Percentiles rank a stretch among this genome's conserved stretches.
These are phyloP conservation scores for Mycena capillaripes DNA, from an alignment of 768 basidiomycete genomes.

Conservation along the genomic window DNA sequence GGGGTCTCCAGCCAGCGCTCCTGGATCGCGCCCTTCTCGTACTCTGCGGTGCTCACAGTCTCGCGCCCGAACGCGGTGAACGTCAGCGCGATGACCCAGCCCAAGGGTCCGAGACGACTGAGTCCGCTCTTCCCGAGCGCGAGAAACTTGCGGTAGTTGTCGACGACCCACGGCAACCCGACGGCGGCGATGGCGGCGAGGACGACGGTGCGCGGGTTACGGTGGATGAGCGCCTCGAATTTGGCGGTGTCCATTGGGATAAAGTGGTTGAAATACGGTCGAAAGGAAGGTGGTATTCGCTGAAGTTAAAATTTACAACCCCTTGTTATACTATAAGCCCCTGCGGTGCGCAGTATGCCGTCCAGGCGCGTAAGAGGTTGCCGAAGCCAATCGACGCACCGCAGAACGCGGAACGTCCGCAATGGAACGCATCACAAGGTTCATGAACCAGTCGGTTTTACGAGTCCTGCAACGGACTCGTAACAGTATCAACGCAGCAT, in stretches of 20 bases:
- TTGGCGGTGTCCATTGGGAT: conserved; percentile 3
- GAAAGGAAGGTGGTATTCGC: no score
- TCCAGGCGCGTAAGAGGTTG: background rate
- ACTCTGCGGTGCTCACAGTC: conserved; percentile 33
- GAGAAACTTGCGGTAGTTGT: conserved; percentile 28
- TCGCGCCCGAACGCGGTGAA: conserved; percentile 30
- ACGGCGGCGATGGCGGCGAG: conserved; percentile 19
- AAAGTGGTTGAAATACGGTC: no score
- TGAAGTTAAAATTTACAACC: no score
- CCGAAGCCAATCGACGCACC: background rate
- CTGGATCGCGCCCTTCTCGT: conserved; percentile 26
- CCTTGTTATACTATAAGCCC: no score
- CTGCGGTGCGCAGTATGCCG: conserved; percentile 4
- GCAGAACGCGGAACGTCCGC: no score
- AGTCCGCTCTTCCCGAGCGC: conserved; percentile 18
- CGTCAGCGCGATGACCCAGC: conserved; percentile 19
- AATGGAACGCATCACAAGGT: no score
- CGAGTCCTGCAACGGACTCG: no score
- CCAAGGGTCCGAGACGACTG: conserved; percentile 17
- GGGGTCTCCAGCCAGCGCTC: conserved; percentile 36
- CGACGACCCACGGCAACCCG: conserved; percentile 19
- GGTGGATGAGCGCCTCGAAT: conserved; percentile 8
- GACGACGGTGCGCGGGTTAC: conserved; percentile 21
- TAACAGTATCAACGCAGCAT: no score
- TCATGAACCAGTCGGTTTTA: no score